A percentile compares a stretch with the other conserved stretches of the same genome.
Evolutionary conservation across 2,329 filamentous ascomycete species (phyloP).

Genomic region (Cladobotryum protrusum): DNA sequence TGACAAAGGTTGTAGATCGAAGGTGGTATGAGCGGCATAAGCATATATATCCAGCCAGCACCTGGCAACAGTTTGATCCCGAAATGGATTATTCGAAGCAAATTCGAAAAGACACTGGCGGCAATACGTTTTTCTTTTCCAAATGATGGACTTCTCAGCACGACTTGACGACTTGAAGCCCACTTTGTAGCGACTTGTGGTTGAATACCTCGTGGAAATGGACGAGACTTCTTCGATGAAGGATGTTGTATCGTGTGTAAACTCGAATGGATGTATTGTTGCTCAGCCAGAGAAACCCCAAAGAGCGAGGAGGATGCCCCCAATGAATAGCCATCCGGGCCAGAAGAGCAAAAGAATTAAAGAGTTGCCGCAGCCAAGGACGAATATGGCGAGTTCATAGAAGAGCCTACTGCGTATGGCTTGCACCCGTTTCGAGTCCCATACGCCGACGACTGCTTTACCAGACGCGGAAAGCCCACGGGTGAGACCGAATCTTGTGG

Average conservation of each 20-base stretch:
- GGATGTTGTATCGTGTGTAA: too few species aligned
- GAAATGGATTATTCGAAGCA: slow-evolving; percentile 76
- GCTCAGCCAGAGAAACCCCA: slow-evolving; percentile 31
- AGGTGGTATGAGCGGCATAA: slow-evolving; percentile 98
- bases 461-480: slow-evolving; percentile 19
- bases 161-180: background rate
- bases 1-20: slow-evolving; percentile 92
- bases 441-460: slow-evolving; percentile 24
- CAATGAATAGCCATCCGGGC: slow-evolving; percentile 50
- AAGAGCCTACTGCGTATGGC: slow-evolving; percentile 41
- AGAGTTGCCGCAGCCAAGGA: slow-evolving; percentile 45
- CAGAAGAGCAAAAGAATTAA: slow-evolving; percentile 48
- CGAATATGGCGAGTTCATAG: slow-evolving; percentile 45
- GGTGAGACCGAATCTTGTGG: slow-evolving; percentile 18
- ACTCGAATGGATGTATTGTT: background rate
- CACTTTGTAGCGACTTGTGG: too few species aligned
- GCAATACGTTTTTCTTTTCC: slow-evolving; percentile 89
- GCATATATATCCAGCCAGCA: slow-evolving; percentile 92
- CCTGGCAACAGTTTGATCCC: slow-evolving; percentile 93
- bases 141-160: slow-evolving; percentile 21
- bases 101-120: slow-evolving; percentile 74
- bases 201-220: too few species aligned
- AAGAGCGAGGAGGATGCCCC: slow-evolving; percentile 25
- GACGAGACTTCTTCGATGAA: too few species aligned
- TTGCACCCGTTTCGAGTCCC: slow-evolving; percentile 32